Percentiles rank a stretch among this genome's conserved stretches.
phyloP scores from a whole-genome alignment of 768 basidiomycete species.

The Roridomyces roridus region DNA sequence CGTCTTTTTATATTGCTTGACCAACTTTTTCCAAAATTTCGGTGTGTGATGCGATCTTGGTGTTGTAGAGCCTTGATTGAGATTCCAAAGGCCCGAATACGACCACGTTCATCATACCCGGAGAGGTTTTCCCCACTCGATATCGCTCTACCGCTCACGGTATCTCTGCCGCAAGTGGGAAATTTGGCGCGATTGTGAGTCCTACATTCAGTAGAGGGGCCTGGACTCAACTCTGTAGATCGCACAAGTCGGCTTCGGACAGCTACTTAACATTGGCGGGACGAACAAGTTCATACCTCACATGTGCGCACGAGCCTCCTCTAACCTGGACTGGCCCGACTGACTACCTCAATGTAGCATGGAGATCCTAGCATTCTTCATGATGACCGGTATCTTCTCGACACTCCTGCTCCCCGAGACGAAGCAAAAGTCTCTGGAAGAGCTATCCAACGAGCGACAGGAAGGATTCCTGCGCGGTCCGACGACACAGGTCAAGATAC shows the following conservation, averaged over 20 bases:
- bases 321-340: not conserved
- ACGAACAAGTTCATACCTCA: slow-evolving; percentile 65
- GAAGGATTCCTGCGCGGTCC: slow-evolving; percentile 55
- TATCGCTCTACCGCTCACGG: slow-evolving; percentile 88
- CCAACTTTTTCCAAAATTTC: slow-evolving; percentile 92
- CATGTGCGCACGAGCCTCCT: slow-evolving; percentile 49
- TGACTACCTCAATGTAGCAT: slow-evolving; percentile 47
- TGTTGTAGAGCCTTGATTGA: too few species aligned
- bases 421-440: slow-evolving; percentile 68
- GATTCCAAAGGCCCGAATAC: slow-evolving; percentile 66
- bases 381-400: slow-evolving; percentile 85
- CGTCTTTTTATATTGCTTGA: slow-evolving; percentile 85
- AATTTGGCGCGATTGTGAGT: slow-evolving; percentile 73
- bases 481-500: slow-evolving; percentile 9
- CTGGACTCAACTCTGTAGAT: slow-evolving; percentile 30
- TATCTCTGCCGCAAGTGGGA: slow-evolving; percentile 83
- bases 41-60: too few species aligned
- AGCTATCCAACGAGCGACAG: slow-evolving; percentile 76
- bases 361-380: slow-evolving; percentile 85
- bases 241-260: slow-evolving; percentile 78
- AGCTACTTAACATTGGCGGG: slow-evolving; percentile 73
- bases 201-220: not conserved
- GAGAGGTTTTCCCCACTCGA: slow-evolving; percentile 87
- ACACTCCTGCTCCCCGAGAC: slow-evolving; percentile 85
- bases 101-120: slow-evolving; percentile 83